phyloP scores from a whole-genome alignment of 2,329 filamentous ascomycete species.

The Myriosclerotinia duriaeana region DNA sequence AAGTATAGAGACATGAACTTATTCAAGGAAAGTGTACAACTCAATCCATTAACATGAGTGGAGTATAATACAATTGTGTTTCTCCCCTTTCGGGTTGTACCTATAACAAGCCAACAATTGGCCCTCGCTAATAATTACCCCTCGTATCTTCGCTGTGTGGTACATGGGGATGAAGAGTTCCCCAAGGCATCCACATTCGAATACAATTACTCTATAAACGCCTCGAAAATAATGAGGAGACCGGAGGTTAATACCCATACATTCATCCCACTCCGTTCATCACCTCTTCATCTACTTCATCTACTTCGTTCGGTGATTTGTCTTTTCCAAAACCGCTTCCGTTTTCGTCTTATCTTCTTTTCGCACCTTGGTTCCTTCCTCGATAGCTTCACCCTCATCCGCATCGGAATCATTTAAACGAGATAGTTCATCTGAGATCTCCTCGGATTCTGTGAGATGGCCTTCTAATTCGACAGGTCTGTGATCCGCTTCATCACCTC shows the following conservation, averaged over 20 bases:
- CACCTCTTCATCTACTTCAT: conserved; percentile 22
- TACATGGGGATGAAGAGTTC: background rate
- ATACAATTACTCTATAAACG: conserved; percentile 17
- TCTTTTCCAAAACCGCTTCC: conserved; percentile 28
- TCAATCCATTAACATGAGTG: conserved; percentile 18
- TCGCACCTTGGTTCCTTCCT: conserved; percentile 26
- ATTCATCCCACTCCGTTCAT: background rate
- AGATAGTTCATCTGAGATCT: conserved; percentile 24
- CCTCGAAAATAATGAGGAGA: background rate
- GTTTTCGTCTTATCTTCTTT: conserved; percentile 28
- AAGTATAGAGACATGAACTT: background rate
- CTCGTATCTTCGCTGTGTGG: background rate
- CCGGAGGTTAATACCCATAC: conserved; percentile 4
- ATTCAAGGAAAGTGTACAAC: conserved; percentile 3
- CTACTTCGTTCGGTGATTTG: conserved; percentile 27
- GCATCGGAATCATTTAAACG: conserved; percentile 29
- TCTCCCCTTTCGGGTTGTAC: background rate
- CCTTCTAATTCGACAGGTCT: conserved; percentile 32
- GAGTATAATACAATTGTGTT: conserved; percentile 22
- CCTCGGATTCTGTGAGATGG: conserved; percentile 33
- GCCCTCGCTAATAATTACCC: background rate
- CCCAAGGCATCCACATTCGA: background rate
- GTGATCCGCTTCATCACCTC: conserved; percentile 62
- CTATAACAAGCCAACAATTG: conserved; percentile 4
- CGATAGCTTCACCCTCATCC: conserved; percentile 27